Evolutionary conservation across 2,329 filamentous ascomycete genomes (phyloP).

Genomic region (Nannizziopsis arthrosporioides): DNA sequence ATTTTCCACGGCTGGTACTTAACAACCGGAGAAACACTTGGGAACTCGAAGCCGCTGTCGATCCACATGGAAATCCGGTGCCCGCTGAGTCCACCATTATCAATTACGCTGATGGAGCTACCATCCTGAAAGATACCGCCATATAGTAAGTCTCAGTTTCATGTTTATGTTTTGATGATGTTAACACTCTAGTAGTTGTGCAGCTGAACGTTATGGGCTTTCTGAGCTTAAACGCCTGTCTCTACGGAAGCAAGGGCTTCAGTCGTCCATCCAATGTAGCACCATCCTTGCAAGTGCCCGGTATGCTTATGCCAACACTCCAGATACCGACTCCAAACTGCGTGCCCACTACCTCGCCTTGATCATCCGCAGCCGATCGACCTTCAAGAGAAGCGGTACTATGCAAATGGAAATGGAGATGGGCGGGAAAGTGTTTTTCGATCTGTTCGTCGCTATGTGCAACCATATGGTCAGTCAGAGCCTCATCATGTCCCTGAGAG

Average conservation of each 20-base stretch:
- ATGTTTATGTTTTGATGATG: background rate
- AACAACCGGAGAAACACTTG: constrained; percentile 71
- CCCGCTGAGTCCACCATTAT: constrained; percentile 53
- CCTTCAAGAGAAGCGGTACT: constrained; percentile 85
- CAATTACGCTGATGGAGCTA: constrained; percentile 51
- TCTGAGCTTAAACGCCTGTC: constrained; percentile 75
- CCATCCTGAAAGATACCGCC: constrained; percentile 75
- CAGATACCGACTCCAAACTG: constrained; percentile 80
- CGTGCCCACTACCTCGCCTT: constrained; percentile 83
- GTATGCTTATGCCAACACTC: constrained; percentile 79
- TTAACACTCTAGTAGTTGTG: constrained; percentile 42
- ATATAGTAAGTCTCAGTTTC: constrained; percentile 51
- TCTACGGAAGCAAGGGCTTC: constrained; percentile 78
- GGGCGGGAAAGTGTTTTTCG: constrained; percentile 81
- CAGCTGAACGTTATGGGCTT: constrained; percentile 71
- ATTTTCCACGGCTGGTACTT: constrained; percentile 70
- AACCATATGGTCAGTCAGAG: constrained; percentile 65
- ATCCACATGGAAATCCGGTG: constrained; percentile 24
- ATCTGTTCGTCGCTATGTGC: constrained; percentile 83
- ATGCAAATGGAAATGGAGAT: constrained; percentile 93
- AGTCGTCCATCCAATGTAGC: constrained; percentile 69
- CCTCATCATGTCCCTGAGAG: background rate
- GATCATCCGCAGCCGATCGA: constrained; percentile 76
- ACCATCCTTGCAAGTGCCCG: constrained; percentile 80
- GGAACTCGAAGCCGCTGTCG: constrained; percentile 59